Percentiles rank a stretch among this genome's conserved stretches.
Evolutionary conservation across 495 filamentous ascomycete species (phyloP).

Genomic region (Apiosordaria backusii): DNA sequence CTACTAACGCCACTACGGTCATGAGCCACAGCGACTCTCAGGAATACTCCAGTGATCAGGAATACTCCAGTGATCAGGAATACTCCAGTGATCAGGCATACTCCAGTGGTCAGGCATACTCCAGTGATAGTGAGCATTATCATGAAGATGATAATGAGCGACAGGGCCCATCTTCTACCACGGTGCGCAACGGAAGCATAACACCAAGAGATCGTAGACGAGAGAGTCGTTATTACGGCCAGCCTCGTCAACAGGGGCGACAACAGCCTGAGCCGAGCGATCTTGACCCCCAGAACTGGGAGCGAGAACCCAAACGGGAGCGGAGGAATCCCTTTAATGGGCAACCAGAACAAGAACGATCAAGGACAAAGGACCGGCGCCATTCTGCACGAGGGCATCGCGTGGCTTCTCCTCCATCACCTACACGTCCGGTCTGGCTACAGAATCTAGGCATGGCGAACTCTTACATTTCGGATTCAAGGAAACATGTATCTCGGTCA

Average conservation of each 20-base stretch:
- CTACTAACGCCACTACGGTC: too few species aligned
- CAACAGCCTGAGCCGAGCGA: not conserved
- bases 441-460: not conserved
- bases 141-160: not conserved
- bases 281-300: not conserved
- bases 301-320: not conserved
- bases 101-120: not conserved
- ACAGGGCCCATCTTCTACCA: not conserved
- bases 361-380: not conserved
- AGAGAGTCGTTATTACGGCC: not conserved
- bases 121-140: not conserved
- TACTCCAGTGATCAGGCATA: not conserved
- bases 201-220: not conserved
- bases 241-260: not conserved
- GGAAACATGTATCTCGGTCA: too few species aligned
- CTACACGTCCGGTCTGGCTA: not conserved
- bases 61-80: too few species aligned
- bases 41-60: too few species aligned
- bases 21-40: too few species aligned
- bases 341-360: too few species aligned
- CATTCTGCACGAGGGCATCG: not conserved
- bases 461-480: not conserved
- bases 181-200: conserved; percentile 2
- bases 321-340: not conserved
- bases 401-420: not conserved